phyloP scores from a whole-genome alignment of 176 grass and related monocot species.

The Panicum miliaceum region DNA sequence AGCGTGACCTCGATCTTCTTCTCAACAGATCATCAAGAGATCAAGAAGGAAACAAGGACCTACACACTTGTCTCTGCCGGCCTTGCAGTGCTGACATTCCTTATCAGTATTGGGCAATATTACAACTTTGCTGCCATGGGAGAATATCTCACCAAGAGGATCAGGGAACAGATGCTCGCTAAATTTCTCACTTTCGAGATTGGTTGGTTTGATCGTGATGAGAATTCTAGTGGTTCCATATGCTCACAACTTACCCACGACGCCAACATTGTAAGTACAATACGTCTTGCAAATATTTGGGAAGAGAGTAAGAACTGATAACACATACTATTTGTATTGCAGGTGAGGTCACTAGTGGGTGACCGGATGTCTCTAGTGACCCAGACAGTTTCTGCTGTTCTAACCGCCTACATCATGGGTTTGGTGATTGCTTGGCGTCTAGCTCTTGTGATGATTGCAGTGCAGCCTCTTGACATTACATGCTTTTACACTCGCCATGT shows the following conservation, averaged over 20 bases:
- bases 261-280: conserved; percentile 68
- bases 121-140: conserved; percentile 99
- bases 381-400: conserved; percentile 77
- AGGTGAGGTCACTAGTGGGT: conserved; percentile 90
- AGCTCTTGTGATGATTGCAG: conserved; percentile 85
- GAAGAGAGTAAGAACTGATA: conserved; percentile 10
- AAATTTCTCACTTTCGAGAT: conserved; percentile 92
- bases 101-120: conserved; percentile 80
- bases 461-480: conserved; percentile 80
- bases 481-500: conserved; percentile 85
- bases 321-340: conserved; percentile 24
- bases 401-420: conserved; percentile 82
- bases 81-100: conserved; percentile 65
- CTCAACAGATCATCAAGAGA: conserved; percentile 70
- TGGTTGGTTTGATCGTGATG: conserved; percentile 84
- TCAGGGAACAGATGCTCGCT: conserved; percentile 75
- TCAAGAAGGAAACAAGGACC: conserved; percentile 65
- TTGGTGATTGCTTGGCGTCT: conserved; percentile 81
- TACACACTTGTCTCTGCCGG: conserved; percentile 71
- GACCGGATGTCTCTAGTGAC: conserved; percentile 79
- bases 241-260: conserved; percentile 86
- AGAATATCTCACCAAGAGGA: conserved; percentile 92
- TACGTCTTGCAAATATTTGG: neutral
- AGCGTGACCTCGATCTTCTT: conserved; percentile 87
- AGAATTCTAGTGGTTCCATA: conserved; percentile 89